Evolutionary conservation across 2,329 filamentous ascomycete species (phyloP).

Genomic region (Colletotrichum sp.): DNA sequence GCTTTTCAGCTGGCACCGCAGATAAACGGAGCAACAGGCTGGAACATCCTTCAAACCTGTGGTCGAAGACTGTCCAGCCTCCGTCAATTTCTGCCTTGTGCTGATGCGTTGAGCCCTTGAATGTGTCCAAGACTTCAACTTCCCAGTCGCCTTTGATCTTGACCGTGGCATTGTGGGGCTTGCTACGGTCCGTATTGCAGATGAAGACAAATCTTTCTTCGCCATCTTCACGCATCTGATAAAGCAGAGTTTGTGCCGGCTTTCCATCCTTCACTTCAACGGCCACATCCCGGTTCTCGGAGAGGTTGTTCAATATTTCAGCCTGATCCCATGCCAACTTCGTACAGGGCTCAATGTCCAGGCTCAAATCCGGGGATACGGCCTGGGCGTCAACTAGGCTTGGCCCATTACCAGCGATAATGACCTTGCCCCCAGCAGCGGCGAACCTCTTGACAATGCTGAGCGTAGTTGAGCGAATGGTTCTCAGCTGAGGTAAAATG

Average conservation of each 20-base stretch:
- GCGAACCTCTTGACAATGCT: conserved; percentile 27
- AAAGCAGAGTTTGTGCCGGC: conserved; percentile 24
- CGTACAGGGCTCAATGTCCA: neutral
- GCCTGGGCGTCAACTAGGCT: neutral
- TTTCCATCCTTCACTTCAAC: neutral
- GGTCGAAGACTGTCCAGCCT: conserved; percentile 27
- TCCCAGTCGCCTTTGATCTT: conserved; percentile 29
- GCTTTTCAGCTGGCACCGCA: neutral
- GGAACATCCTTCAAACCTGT: conserved; percentile 32
- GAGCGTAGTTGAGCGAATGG: conserved; percentile 33
- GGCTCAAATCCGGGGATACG: neutral
- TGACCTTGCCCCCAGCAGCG: neutral
- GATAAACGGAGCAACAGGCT: conserved; percentile 29
- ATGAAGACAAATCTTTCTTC: conserved; percentile 32
- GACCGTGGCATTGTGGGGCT: conserved; percentile 22
- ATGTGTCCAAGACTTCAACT: conserved; percentile 29
- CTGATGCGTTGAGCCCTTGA: conserved; percentile 23
- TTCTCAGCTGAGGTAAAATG: conserved; percentile 32
- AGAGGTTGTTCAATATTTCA: neutral
- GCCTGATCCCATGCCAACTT: neutral
- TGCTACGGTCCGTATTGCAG: conserved; percentile 32
- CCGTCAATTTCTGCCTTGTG: neutral
- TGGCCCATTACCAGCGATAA: neutral
- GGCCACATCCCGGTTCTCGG: neutral
- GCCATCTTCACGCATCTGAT: conserved; percentile 34